Evolutionary conservation across 2,329 filamentous ascomycete species (phyloP).

Genomic region (Fusarium bulbicola): DNA sequence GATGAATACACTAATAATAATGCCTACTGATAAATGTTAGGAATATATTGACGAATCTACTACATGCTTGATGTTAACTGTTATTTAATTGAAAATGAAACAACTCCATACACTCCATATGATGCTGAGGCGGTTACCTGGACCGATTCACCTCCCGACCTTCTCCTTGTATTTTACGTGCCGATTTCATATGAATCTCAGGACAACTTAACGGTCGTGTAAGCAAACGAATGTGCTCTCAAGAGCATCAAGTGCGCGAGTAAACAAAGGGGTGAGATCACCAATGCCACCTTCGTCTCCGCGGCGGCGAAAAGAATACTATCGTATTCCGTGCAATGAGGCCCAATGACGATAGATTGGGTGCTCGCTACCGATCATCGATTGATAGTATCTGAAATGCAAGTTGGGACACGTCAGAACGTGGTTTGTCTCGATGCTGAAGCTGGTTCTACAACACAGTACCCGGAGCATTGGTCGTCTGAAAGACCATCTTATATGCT

Average conservation of each 20-base stretch:
- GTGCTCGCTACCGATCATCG: neutral
- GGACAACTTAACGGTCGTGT: conserved; percentile 18
- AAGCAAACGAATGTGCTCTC: conserved; percentile 25
- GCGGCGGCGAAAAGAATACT: neutral
- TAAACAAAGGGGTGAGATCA: conserved; percentile 20
- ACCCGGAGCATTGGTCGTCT: neutral
- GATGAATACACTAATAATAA: neutral
- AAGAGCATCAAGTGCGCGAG: conserved; percentile 25
- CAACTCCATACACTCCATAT: conserved; percentile 27
- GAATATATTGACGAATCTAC: conserved; percentile 15
- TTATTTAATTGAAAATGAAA: conserved; percentile 21
- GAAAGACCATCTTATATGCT: neutral
- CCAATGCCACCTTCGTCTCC: conserved; percentile 3
- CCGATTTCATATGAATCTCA: conserved; percentile 21
- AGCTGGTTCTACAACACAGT: neutral
- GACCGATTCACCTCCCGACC: conserved; percentile 11
- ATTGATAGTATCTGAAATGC: neutral
- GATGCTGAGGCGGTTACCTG: conserved; percentile 8
- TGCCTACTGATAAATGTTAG: neutral
- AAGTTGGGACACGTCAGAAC: neutral
- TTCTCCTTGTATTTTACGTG: conserved; percentile 22
- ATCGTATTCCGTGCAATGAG: neutral
- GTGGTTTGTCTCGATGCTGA: conserved; percentile 1
- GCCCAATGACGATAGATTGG: neutral
- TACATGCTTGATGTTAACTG: conserved; percentile 25